phyloP scores from a whole-genome alignment of 2,329 filamentous ascomycete species.

The Zymoseptoria crescenta region DNA sequence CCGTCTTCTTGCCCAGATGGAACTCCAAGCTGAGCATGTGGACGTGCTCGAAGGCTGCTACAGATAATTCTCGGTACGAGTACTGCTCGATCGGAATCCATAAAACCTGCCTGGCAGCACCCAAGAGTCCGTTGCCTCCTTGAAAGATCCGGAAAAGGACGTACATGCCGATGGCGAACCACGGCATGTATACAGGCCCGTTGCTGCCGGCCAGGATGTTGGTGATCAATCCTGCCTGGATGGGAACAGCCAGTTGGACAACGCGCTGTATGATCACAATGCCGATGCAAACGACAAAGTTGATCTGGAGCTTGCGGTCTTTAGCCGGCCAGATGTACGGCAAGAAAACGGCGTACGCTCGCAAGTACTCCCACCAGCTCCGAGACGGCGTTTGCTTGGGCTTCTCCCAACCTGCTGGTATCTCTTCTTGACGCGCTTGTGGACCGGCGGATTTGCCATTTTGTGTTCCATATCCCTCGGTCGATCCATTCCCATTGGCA shows the following conservation, averaged over 20 bases:
- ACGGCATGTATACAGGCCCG: conserved; percentile 53
- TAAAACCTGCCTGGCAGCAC: conserved; percentile 70
- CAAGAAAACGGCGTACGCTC: conserved; percentile 88
- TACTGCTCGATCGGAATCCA: conserved; percentile 98
- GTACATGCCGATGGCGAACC: conserved; percentile 66
- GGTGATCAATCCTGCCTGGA: conserved; percentile 74
- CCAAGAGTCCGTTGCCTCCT: conserved; percentile 79
- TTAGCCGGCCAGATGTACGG: conserved; percentile 95
- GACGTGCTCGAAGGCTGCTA: conserved; percentile 94
- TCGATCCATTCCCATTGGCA: conserved; percentile 33
- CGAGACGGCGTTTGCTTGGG: conserved; percentile 77
- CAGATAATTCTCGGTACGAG: conserved; percentile 87
- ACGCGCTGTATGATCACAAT: conserved; percentile 73
- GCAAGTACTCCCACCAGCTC: conserved; percentile 93
- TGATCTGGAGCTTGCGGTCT: conserved; percentile 62
- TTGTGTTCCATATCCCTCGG: conserved; percentile 15
- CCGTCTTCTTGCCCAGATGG: conserved; percentile 91
- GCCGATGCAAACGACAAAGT: conserved; percentile 73
- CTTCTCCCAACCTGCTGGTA: conserved; percentile 73
- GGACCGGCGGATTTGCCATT: conserved; percentile 42
- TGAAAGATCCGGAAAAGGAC: conserved; percentile 75
- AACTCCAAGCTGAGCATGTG: conserved; percentile 93
- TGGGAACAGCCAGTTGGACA: conserved; percentile 79
- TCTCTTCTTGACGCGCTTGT: conserved; percentile 19
- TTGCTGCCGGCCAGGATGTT: conserved; percentile 57